phyloP scores from a whole-genome alignment of 495 filamentous ascomycete genomes.

The Podospora pseudopauciseta region DNA sequence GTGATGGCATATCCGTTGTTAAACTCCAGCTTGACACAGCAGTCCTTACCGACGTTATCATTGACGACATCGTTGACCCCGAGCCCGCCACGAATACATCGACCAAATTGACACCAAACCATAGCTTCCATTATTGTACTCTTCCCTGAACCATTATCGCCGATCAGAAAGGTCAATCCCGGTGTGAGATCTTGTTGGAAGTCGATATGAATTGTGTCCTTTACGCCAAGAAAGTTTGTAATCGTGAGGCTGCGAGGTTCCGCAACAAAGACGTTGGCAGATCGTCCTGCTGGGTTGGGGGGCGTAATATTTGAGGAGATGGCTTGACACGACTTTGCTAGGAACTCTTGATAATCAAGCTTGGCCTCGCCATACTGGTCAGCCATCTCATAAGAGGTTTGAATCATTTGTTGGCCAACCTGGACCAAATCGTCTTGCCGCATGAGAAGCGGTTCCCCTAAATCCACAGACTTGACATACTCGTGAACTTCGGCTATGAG shows the following conservation, averaged over 20 bases:
- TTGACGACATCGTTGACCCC: constrained; percentile 33
- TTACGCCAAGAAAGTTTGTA: constrained; percentile 35
- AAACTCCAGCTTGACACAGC: constrained; percentile 7
- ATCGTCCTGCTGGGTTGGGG: constrained; percentile 8
- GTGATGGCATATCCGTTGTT: constrained; percentile 4
- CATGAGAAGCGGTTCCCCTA: constrained; percentile 12
- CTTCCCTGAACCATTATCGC: constrained; percentile 16
- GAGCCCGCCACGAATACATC: constrained; percentile 29
- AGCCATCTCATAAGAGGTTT: constrained; percentile 14
- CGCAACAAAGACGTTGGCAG: constrained; percentile 27
- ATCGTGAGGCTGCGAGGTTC: constrained; percentile 31
- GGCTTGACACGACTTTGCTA: constrained; percentile 7
- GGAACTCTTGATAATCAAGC: constrained; percentile 5
- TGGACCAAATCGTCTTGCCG: constrained; percentile 15
- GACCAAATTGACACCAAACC: constrained; percentile 36
- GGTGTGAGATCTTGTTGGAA: constrained; percentile 27
- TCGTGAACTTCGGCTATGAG: not conserved
- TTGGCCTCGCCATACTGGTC: constrained; percentile 12
- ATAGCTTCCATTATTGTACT: constrained; percentile 36
- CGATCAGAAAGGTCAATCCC: constrained; percentile 26
- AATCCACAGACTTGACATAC: constrained; percentile 4
- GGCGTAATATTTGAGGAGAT: constrained; percentile 12
- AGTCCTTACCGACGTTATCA: constrained; percentile 23
- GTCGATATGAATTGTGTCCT: constrained; percentile 29
- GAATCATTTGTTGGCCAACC: constrained; percentile 24